A percentile compares a stretch with the other conserved stretches of the same genome.
These are phyloP conservation scores for Xerocomus brunneocitrinus DNA, from an alignment of 768 basidiomycete genomes.

Conservation along the genomic window DNA sequence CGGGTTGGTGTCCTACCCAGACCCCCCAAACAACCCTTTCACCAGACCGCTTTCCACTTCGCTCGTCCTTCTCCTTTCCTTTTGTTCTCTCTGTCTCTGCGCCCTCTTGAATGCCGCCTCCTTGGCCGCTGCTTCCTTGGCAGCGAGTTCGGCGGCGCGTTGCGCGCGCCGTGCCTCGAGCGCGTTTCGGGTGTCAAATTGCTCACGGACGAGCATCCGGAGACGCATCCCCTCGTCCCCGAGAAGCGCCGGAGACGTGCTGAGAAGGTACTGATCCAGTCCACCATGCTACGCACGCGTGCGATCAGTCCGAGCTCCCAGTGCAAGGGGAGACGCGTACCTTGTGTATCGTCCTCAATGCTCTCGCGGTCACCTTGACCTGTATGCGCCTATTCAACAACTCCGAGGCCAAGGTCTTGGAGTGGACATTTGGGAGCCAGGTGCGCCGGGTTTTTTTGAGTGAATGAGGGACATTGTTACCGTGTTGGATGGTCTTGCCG, in stretches of 20 bases:
- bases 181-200: conserved; percentile 19
- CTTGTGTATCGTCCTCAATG: conserved; percentile 81
- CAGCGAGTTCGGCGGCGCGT: conserved; percentile 18
- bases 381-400: conserved; percentile 52
- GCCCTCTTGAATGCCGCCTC: conserved; percentile 9
- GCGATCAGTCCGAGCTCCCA: neutral
- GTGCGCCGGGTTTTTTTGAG: conserved; percentile 82
- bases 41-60: conserved; percentile 10
- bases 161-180: conserved; percentile 15
- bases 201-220: conserved; percentile 38
- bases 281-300: conserved; percentile 50
- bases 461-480: conserved; percentile 88
- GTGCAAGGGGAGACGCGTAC: conserved; percentile 32
- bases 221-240: conserved; percentile 43
- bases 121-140: conserved; percentile 8
- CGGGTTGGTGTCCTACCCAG: neutral
- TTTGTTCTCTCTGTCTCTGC: conserved; percentile 6
- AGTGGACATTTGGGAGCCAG: conserved; percentile 86
- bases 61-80: neutral
- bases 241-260: conserved; percentile 37
- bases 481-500: conserved; percentile 72
- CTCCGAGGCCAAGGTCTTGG: conserved; percentile 68
- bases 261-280: conserved; percentile 62
- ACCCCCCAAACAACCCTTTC: conserved; percentile 17
- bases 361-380: conserved; percentile 71